Base-by-base conservation (phyloP, 192 early-diverging fungal genomes). In the Lunasporangiospora selenospora region DNA sequence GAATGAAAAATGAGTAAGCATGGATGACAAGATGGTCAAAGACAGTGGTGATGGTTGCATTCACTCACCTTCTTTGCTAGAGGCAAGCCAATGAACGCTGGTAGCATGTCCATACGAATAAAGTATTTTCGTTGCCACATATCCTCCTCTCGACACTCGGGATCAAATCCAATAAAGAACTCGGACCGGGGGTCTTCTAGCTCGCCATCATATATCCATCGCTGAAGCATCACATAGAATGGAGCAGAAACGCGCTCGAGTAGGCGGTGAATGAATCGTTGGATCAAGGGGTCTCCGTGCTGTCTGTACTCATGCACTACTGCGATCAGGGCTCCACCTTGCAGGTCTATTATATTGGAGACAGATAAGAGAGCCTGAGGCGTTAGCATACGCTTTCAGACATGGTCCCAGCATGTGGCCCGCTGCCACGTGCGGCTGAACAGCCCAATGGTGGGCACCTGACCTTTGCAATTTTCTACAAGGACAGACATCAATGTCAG, bases 131-230 rank as follows among this genome's bases (percentile, higher is more conserved):
- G 63, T 36, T 86, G 80, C 97, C 97, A 99, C 37, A 93, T 75
- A 60, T 92, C 87, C 51, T 91, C 89, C 33, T 88, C 83, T 11
- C 75, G 63, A 10, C 80, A 79, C 27, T 77, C 67, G 6, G 60
- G 67, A 59, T 90, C 81, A 31, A 59, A 71, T 3, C 78, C 78
- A 12, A 98, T 88, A 75, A 98, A 99, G 59, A 97, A 99, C 77
- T 99, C 97, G 27, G 81, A 81, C 65, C 90, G 90, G 18, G 93
- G 93, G 70, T 99, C 97, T 19, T 90, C 88, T 38, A 99, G 80
- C 76, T 96, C 95, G 29, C 97, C 97, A 53, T 93, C 90, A 33
- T 91, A 95, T 16, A 99, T 86, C 97, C 97, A 99, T 30, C 86
- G 84, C 47, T 85, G 83, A 16, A 99, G 81, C 82, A 95, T 95